Evolutionary conservation across 371 early-diverging fungal genomes (phyloP), one percentile per base, ranked within the genome.

Genomic region (Umbelopsis sp.): DNA sequence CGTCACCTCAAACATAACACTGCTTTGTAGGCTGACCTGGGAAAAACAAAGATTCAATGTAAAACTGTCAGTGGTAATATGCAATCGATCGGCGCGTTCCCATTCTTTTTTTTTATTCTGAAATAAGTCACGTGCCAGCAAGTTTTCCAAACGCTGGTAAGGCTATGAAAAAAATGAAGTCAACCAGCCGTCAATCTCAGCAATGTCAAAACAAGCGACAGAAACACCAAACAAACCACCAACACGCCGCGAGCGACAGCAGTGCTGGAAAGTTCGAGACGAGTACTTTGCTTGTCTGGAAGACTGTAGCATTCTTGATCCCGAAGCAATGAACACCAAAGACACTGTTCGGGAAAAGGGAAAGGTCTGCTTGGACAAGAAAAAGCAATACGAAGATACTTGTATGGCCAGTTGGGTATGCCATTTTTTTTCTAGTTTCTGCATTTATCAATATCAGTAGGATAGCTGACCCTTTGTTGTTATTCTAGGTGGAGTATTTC

Each of bases 231-330:
- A 57, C 9, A 84, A 81, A 65, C 84, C 84, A 44, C 88, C 86
- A 11, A 80, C 77, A 16, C 79, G 89, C 18, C 67, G 72, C 70
- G 79, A 89, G 72, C 85, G 89, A 50, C 83, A 87, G 44, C 66
- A 68, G 16, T 89, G 89, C 70, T 87, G 87, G 78, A 79, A 78
- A 32, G 51, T 78, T 51, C 86, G 89, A 22, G 89, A 89, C 66
- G 75, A 76, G 52, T 87, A 84, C 69, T 85, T 84, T 64, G 74
- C 71, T 12, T 89, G 89, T 53, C 79, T 89, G 11, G 85, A 87
- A 66, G 67, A 53, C 12, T 70, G 79, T 25, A 73, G 73, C 37
- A 85, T 89, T 62, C 72, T 74, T 18, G 82, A 84, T 74, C 86
- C 88, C 6, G 78, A 68, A 0, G 66, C 69, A 7, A 82, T 83